Percentiles rank a stretch among this genome's conserved stretches.
Conservation (phyloP, 345 rosid species). For the Eucalyptus viminalis region DNA sequence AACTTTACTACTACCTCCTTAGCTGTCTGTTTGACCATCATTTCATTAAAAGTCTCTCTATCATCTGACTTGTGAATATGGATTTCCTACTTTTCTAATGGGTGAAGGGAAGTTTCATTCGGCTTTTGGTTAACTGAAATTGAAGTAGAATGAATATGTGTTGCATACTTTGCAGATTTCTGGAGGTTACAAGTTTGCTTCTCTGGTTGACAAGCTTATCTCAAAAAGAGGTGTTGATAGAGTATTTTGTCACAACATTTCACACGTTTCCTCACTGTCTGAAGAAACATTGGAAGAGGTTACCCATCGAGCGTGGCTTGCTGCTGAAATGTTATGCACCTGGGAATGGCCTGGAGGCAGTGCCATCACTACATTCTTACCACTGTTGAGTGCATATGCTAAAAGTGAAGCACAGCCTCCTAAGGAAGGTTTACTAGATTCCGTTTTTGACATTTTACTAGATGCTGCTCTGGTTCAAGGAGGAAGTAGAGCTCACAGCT, state of each 20-base stretch:
- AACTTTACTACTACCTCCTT: not conserved
- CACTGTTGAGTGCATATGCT: constrained; percentile 39
- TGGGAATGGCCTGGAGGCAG: constrained; percentile 96
- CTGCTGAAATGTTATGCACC: constrained; percentile 78
- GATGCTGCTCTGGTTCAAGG: constrained; percentile 75
- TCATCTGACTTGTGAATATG: not conserved
- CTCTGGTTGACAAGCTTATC: constrained; percentile 60
- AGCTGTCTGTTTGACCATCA: not conserved
- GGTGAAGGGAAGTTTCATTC: not conserved
- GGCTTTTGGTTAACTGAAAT: not conserved
- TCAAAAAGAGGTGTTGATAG: constrained; percentile 44
- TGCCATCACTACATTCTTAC: constrained; percentile 62
- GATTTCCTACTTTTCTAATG: not conserved
- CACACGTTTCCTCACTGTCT: not conserved
- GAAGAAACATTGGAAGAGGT: constrained; percentile 13
- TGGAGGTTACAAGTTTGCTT: constrained; percentile 43
- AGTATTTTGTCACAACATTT: constrained; percentile 22
- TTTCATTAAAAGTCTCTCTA: not conserved
- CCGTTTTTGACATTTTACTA: constrained; percentile 60
- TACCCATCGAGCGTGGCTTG: constrained; percentile 72
- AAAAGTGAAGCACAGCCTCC: constrained; percentile 16
- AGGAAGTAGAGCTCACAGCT: constrained; percentile 13
- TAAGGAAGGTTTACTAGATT: constrained; percentile 36
- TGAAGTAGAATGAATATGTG: not conserved
- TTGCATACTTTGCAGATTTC: constrained; percentile 29